Evolutionary conservation across 2,329 filamentous ascomycete genomes (phyloP).

Genomic region (Calonectria honghensis): DNA sequence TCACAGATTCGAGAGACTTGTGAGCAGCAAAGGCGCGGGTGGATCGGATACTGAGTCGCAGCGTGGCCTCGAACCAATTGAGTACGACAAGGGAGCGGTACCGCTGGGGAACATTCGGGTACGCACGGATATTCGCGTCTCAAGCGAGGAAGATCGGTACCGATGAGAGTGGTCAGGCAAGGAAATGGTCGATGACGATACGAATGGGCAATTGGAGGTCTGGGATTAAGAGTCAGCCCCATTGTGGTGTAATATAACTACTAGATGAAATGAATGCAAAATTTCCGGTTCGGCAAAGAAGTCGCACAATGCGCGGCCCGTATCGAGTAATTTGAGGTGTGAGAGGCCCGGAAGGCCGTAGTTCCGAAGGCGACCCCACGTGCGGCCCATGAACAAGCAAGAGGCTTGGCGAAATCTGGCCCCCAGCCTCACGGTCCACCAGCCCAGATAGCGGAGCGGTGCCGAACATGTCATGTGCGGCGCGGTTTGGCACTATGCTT

Average conservation of each 20-base stretch:
- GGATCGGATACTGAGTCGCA: conserved; percentile 3
- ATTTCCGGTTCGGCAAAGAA: neutral
- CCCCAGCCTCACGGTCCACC: neutral
- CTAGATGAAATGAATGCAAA: neutral
- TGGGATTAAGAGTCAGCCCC: neutral
- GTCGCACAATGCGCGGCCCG: neutral
- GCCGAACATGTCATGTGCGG: neutral
- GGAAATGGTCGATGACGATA: neutral
- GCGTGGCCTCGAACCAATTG: conserved; percentile 5
- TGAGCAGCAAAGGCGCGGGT: neutral
- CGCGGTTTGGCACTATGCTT: neutral
- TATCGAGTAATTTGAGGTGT: neutral
- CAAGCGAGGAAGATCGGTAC: conserved; percentile 7
- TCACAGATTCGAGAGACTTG: conserved; percentile 4
- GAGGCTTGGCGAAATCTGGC: neutral
- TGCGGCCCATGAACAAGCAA: neutral
- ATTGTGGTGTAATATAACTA: neutral
- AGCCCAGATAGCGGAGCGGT: neutral
- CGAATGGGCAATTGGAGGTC: neutral
- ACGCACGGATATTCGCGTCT: conserved; percentile 18
- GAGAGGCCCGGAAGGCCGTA: neutral
- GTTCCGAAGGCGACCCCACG: neutral
- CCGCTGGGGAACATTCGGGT: conserved; percentile 14
- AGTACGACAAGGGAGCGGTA: conserved; percentile 7
- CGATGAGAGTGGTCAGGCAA: neutral